Evolutionary conservation across 163 green algal species (phyloP).

Genomic region (Scenedesmus sp.): DNA sequence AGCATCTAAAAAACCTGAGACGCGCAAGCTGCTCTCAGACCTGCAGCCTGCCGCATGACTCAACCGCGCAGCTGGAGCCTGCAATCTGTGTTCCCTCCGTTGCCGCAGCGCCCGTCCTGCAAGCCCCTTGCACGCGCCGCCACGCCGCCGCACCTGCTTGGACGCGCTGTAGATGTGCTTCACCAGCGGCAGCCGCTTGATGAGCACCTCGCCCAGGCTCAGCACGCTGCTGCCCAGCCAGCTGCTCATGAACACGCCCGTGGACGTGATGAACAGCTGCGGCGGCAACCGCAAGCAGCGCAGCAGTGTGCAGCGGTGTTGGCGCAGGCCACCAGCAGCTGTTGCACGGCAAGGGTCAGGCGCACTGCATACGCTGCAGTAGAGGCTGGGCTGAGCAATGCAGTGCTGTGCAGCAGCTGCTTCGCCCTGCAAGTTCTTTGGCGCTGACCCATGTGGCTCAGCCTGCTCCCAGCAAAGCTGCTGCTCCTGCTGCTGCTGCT

Average conservation of each 20-base stretch:
- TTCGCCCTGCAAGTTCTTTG: too few species aligned
- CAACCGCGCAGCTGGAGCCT: too few species aligned
- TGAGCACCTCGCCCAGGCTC: conserved; percentile 92
- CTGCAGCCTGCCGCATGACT: neutral
- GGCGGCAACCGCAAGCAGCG: neutral
- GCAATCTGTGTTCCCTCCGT: too few species aligned
- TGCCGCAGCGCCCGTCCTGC: neutral
- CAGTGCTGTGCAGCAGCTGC: too few species aligned
- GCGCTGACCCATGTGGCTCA: too few species aligned
- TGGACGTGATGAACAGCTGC: conserved; percentile 78
- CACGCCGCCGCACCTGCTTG: conserved; percentile 83
- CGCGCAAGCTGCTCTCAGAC: neutral
- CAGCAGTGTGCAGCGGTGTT: neutral
- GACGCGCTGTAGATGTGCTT: conserved; percentile 97
- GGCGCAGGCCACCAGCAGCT: neutral
- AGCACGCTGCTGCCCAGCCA: conserved; percentile 90
- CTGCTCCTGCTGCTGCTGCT: neutral
- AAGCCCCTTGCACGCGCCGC: neutral
- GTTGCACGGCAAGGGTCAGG: neutral
- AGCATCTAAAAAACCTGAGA: neutral
- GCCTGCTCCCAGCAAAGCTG: too few species aligned
- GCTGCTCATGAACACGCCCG: conserved; percentile 90
- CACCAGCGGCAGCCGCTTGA: conserved; percentile 92
- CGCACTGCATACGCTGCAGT: neutral
- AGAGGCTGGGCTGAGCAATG: too few species aligned